A percentile compares a stretch with the other conserved stretches of the same genome.
Conservation (phyloP, 1,284 basidiomycete genomes). For the Acaromyces ingoldii region DNA sequence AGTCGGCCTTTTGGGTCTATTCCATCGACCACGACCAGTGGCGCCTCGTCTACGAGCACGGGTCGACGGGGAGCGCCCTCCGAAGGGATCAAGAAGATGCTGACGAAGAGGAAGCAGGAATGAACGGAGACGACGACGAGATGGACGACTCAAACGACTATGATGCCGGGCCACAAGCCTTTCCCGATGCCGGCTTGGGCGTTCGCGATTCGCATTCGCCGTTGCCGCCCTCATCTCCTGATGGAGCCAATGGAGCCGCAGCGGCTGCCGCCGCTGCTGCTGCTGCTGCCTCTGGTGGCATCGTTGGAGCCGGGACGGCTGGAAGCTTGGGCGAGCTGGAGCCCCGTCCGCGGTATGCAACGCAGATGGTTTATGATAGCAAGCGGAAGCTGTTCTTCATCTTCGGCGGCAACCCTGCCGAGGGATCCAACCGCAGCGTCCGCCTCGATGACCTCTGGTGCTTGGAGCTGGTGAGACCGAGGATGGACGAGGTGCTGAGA, state of each 20-base stretch:
- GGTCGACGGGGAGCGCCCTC: constrained; percentile 7
- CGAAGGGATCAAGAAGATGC: neutral
- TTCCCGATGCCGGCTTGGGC: neutral
- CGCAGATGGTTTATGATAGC: constrained; percentile 50
- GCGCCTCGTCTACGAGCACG: constrained; percentile 33
- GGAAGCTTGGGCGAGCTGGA: constrained; percentile 11
- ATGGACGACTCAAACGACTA: constrained; percentile 14
- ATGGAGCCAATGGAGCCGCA: too few species aligned
- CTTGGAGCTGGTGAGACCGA: constrained; percentile 40
- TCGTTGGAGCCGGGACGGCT: neutral
- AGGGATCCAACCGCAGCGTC: constrained; percentile 13
- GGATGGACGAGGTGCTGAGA: constrained; percentile 45
- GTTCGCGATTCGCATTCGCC: neutral
- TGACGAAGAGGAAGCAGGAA: constrained; percentile 13
- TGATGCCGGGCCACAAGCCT: constrained; percentile 4
- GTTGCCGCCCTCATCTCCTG: too few species aligned
- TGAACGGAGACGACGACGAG: constrained; percentile 21
- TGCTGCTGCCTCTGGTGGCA: neutral
- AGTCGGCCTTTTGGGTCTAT: constrained; percentile 40
- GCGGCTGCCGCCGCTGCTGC: too few species aligned
- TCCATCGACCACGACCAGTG: constrained; percentile 32
- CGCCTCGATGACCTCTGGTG: constrained; percentile 50
- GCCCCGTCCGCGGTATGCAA: constrained; percentile 38
- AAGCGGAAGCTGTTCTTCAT: constrained; percentile 45
- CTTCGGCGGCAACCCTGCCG: constrained; percentile 50